Evolutionary conservation across 768 basidiomycete genomes (phyloP).

Genomic region (Mrakia hoshinonis): DNA sequence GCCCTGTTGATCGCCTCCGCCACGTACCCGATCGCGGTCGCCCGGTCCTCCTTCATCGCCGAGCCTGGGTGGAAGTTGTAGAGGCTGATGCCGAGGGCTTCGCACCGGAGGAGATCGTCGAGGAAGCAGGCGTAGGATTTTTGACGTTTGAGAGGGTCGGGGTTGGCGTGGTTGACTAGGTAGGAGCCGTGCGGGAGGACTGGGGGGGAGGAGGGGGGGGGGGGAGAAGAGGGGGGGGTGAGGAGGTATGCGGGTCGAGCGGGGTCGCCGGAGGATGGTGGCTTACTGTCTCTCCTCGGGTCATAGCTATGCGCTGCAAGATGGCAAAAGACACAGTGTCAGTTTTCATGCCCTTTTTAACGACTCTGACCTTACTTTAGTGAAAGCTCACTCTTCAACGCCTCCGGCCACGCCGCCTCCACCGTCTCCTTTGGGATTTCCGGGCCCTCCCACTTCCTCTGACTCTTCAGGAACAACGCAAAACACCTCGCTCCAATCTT

Average conservation of each 20-base stretch:
- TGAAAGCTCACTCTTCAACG: slow-evolving; percentile 7
- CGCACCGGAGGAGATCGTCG: slow-evolving; percentile 71
- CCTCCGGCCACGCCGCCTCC: background rate
- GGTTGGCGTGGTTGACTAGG: slow-evolving; percentile 74
- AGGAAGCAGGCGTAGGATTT: slow-evolving; percentile 68
- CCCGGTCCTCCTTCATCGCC: slow-evolving; percentile 19
- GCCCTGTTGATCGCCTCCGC: slow-evolving; percentile 67
- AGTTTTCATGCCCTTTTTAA: no score
- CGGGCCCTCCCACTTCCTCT: slow-evolving; percentile 68
- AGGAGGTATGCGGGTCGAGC: background rate
- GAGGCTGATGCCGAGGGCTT: slow-evolving; percentile 59
- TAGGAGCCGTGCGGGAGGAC: slow-evolving; percentile 78
- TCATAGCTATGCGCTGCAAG: slow-evolving; percentile 51
- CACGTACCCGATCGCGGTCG: slow-evolving; percentile 47
- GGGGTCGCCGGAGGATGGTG: background rate
- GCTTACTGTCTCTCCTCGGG: slow-evolving; percentile 33
- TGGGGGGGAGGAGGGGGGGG: background rate
- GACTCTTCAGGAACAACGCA: slow-evolving; percentile 74
- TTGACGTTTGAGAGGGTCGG: slow-evolving; percentile 58
- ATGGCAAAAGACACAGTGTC: background rate
- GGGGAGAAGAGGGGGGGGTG: background rate
- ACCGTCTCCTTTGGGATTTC: slow-evolving; percentile 52
- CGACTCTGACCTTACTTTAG: background rate
- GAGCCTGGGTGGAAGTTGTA: slow-evolving; percentile 63
- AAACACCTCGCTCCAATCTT: slow-evolving; percentile 70